Percentiles rank a stretch among this genome's conserved stretches.
phyloP scores from a whole-genome alignment of 1,284 basidiomycete species.

The Pyrrhoderma lamaoense region DNA sequence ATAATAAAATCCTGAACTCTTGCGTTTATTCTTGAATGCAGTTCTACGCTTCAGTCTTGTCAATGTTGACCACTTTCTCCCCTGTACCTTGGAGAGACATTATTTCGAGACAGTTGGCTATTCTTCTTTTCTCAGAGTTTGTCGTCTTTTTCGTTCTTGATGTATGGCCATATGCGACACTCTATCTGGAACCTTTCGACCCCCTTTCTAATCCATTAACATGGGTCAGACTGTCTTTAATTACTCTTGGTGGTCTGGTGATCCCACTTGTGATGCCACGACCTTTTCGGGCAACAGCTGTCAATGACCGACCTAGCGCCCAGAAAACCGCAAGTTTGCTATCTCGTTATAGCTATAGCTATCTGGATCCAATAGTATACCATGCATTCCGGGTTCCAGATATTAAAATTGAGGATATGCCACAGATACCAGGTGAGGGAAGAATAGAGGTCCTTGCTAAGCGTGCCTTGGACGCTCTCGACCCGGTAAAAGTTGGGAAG shows the following conservation, averaged over 20 bases:
- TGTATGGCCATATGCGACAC: slow-evolving; percentile 42
- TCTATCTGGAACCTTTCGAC: slow-evolving; percentile 35
- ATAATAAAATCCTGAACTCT: no score
- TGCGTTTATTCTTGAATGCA: no score
- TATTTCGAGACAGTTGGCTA: slow-evolving; percentile 22
- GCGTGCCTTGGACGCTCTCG: neutral
- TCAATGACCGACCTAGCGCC: slow-evolving; percentile 23
- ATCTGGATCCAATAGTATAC: slow-evolving; percentile 12
- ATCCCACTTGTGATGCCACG: slow-evolving; percentile 43
- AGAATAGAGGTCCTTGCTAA: neutral
- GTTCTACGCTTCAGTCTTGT: slow-evolving; percentile 21
- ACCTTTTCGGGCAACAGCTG: slow-evolving; percentile 37
- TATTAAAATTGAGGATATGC: slow-evolving; percentile 15
- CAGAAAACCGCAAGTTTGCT: slow-evolving; percentile 8
- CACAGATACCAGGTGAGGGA: slow-evolving; percentile 3
- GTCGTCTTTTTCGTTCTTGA: slow-evolving; percentile 43
- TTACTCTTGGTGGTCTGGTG: slow-evolving; percentile 34
- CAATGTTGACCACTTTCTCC: slow-evolving; percentile 19
- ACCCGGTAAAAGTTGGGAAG: slow-evolving; percentile 12
- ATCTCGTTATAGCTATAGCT: slow-evolving; percentile 12
- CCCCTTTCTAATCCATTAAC: slow-evolving; percentile 29
- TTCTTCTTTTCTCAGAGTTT: slow-evolving; percentile 35
- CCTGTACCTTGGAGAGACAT: slow-evolving; percentile 14
- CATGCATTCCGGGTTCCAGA: slow-evolving; percentile 15
- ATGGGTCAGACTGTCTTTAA: slow-evolving; percentile 33